Evolutionary conservation across 2,329 filamentous ascomycete genomes (phyloP), one percentile per base, ranked within the genome.

Genomic region (Colletotrichum godetiae): DNA sequence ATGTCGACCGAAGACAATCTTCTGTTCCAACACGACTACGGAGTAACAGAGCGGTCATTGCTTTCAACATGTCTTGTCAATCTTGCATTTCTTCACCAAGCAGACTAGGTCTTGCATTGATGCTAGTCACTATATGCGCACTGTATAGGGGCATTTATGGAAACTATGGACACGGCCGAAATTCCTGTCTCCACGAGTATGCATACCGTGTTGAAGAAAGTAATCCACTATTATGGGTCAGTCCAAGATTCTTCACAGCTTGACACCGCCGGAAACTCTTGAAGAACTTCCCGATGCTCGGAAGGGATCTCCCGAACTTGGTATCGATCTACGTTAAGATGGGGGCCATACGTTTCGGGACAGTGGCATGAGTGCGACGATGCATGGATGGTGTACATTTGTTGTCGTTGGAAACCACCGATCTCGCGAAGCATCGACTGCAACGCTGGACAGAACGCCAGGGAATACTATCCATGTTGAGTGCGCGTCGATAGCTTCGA

Each of bases 201-300:
- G 4, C 27, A 24, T 58, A 57, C 19, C 10, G 63, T 66, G 53
- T 49, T 61, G 27, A 52, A 61, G 15, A 73, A 37, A 5, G 8
- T 3, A n/a, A 15, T 52, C 60, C 60, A 65, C 59, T 11, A n/a
- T 15, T 62, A 52, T 61, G 67, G 70, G 35, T 57, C 27, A 11
- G 31, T 22, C 29, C 46, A 65, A 65, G 60, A 35, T 27, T 33
- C 22, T 58, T 52, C 29, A 15, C 27, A 55, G 55, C 8, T 31
- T 49, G 37, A 73, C 60, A 65, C 67, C 70, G 60, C 70, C 70
- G 56, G 67, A 33, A 60, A 49, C 22, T 12, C 31, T 56, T 37
- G 53, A 37, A 61, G 11, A 33, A 5, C 19, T 35, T 35, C 60
- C 55, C 59, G 27, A 29, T 37, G 22, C 52, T 65, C 66, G 70